Evolutionary conservation across 805 yeast genomes (phyloP).

Genomic region (Teunomyces stri): DNA sequence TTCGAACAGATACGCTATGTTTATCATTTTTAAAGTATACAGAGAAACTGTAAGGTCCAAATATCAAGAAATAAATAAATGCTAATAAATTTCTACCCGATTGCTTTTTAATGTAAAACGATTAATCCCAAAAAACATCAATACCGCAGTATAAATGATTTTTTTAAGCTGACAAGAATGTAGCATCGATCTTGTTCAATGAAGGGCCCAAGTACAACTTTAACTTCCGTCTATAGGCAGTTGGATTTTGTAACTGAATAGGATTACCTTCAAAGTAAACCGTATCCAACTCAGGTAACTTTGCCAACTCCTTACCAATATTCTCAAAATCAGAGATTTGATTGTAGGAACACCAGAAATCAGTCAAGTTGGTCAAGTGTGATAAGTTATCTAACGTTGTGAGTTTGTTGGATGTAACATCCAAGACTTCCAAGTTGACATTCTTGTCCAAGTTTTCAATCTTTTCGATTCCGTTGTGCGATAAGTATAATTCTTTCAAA

Average conservation of each 20-base stretch:
- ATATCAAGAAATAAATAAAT: not conserved
- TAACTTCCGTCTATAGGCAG: constrained; percentile 82
- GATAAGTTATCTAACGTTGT: constrained; percentile 58
- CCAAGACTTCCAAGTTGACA: constrained; percentile 65
- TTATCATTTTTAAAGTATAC: too few relatives aligned
- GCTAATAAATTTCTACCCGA: not conserved
- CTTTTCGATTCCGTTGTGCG: constrained; percentile 75
- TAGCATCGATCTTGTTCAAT: constrained; percentile 86
- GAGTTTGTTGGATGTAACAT: constrained; percentile 75
- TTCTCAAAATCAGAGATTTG: constrained; percentile 65
- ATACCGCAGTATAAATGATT: not conserved
- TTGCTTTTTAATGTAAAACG: too few relatives aligned
- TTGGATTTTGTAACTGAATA: constrained; percentile 65
- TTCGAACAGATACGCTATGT: too few relatives aligned
- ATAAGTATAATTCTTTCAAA: constrained; percentile 81
- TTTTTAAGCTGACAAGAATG: constrained; percentile 44
- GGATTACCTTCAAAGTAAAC: constrained; percentile 96
- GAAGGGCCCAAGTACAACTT: constrained; percentile 69
- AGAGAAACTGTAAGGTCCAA: too few relatives aligned
- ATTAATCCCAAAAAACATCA: not conserved
- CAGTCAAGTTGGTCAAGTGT: constrained; percentile 73
- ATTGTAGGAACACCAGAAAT: constrained; percentile 90
- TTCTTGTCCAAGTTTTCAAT: constrained; percentile 79
- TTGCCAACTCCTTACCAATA: constrained; percentile 61
- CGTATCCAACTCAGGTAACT: constrained; percentile 67